A percentile compares a stretch with the other conserved stretches of the same genome.
phyloP scores from a whole-genome alignment of 768 basidiomycete species.

The Saitozyma podzolica region DNA sequence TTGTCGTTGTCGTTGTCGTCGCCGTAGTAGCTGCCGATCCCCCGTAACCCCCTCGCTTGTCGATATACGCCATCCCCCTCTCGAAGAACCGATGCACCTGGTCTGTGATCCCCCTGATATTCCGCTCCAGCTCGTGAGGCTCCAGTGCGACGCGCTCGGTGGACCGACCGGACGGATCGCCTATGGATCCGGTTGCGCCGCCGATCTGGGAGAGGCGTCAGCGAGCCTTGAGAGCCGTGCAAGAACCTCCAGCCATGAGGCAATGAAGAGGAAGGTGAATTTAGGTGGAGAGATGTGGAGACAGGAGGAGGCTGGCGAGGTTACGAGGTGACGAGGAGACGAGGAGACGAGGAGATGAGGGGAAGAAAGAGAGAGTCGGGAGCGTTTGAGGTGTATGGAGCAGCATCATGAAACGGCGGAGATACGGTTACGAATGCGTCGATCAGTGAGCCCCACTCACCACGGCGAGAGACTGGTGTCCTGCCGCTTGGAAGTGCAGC shows the following conservation, averaged over 20 bases:
- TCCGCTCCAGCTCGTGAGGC: slow-evolving; percentile 62
- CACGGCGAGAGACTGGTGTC: slow-evolving; percentile 78
- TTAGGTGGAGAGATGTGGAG: too few species aligned
- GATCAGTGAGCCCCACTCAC: slow-evolving; percentile 58
- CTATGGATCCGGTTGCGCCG: slow-evolving; percentile 92
- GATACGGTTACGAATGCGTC: background rate
- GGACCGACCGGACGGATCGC: slow-evolving; percentile 88
- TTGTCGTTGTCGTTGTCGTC: slow-evolving; percentile 6
- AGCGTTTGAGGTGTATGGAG: background rate
- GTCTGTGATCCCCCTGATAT: slow-evolving; percentile 64
- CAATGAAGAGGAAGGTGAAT: background rate
- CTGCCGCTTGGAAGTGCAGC: slow-evolving; percentile 82
- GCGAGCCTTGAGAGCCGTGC: too few species aligned
- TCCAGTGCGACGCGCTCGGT: slow-evolving; percentile 75
- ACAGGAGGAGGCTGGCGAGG: too few species aligned
- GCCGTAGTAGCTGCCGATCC: background rate
- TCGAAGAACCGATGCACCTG: slow-evolving; percentile 74
- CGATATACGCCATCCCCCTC: slow-evolving; percentile 65
- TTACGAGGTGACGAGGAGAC: too few species aligned
- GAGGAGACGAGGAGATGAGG: too few species aligned
- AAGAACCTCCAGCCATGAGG: too few species aligned
- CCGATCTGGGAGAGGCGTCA: slow-evolving; percentile 66
- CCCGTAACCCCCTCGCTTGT: background rate
- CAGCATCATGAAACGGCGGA: background rate
- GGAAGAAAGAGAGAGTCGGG: too few species aligned